phyloP scores from a whole-genome alignment of 768 basidiomycete genomes.

The Bullera alba region DNA sequence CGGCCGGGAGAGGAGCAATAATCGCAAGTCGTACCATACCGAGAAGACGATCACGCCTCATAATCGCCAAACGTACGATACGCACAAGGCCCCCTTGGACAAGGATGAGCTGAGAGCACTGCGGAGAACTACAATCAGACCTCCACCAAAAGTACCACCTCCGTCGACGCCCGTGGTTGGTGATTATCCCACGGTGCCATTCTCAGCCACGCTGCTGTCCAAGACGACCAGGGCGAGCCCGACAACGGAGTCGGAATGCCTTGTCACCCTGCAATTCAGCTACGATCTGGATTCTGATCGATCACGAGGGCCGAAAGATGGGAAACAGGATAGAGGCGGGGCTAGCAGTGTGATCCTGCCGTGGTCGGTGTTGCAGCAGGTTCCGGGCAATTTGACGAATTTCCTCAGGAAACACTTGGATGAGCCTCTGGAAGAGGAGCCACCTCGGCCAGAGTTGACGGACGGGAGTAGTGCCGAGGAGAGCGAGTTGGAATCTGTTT shows the following conservation, averaged over 20 bases:
- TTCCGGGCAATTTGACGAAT: conserved; percentile 5
- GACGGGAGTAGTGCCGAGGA: conserved; percentile 34
- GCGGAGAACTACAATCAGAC: neutral
- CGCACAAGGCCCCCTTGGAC: no score
- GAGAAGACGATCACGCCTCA: no score
- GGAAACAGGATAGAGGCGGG: conserved; percentile 9
- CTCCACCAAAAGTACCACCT: conserved; percentile 2
- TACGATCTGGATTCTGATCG: conserved; percentile 24
- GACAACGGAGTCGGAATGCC: neutral
- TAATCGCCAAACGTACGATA: no score
- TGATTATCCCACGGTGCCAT: conserved; percentile 1
- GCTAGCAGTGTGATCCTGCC: conserved; percentile 17
- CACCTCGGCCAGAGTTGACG: conserved; percentile 27
- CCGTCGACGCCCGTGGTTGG: neutral
- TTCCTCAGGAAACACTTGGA: conserved; percentile 11
- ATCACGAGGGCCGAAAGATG: no score
- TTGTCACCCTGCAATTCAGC: conserved; percentile 26
- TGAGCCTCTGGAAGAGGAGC: neutral
- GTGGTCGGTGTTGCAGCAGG: conserved; percentile 3
- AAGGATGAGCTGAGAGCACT: neutral
- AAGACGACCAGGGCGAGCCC: conserved; percentile 1
- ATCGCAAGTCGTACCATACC: no score
- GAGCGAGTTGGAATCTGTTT: conserved; percentile 23
- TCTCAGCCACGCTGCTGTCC: conserved; percentile 16
- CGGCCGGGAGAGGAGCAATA: no score